phyloP scores from a whole-genome alignment of 768 basidiomycete species.

The Russula griseocarnosa region DNA sequence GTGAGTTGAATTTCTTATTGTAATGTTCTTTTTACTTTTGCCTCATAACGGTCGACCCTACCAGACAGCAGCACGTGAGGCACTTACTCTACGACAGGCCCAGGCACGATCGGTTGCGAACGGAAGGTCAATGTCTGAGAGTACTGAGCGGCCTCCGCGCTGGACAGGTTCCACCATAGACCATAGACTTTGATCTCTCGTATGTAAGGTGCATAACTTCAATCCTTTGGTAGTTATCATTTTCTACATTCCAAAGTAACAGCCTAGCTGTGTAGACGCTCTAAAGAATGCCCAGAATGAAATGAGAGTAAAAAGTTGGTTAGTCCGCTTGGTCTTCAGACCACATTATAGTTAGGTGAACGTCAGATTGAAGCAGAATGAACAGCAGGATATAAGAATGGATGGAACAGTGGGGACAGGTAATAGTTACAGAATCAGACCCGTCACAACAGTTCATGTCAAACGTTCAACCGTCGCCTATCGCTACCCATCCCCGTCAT shows the following conservation, averaged over 20 bases:
- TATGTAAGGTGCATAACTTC: neutral
- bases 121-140: constrained; percentile 28
- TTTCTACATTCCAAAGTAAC: constrained; percentile 3
- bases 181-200: neutral
- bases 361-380: neutral
- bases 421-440: constrained; percentile 6
- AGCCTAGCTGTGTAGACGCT: constrained; percentile 6
- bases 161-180: constrained; percentile 39
- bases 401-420: neutral
- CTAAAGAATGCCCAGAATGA: constrained; percentile 14
- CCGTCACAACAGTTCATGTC: neutral
- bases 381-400: constrained; percentile 3
- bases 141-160: constrained; percentile 35
- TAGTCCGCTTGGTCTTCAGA: constrained; percentile 9
- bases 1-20: constrained; percentile 39
- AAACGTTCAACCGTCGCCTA: constrained; percentile 9
- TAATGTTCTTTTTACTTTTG: constrained; percentile 7
- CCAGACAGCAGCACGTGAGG: constrained; percentile 44
- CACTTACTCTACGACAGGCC: constrained; percentile 39
- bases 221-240: neutral
- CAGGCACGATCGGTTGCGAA: constrained; percentile 32
- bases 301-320: neutral
- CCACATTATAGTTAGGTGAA: constrained; percentile 2
- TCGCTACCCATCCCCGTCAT: constrained; percentile 10
- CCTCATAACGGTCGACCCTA: constrained; percentile 30